Base-by-base conservation (phyloP, 805 yeast genomes). In the Zygoascus tannicola region DNA sequence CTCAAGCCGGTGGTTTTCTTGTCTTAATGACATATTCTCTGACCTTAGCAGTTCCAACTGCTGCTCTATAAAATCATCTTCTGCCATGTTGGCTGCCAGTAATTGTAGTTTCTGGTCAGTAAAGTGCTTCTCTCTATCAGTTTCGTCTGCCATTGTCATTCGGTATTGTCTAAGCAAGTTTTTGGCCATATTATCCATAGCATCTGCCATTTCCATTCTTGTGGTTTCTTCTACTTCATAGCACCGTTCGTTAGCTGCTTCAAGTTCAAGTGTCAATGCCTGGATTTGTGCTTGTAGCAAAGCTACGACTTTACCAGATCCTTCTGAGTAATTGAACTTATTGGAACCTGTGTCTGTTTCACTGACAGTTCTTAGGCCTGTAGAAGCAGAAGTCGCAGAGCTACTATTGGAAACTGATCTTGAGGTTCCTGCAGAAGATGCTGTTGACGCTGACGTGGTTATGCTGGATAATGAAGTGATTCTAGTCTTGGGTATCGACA, bases 121-220 rank as follows among this genome's bases (percentile, higher is more conserved):
- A 22, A 53, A 41, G 33, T 42, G 44, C 41, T 50, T 50, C 4
- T 45, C 44, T 10, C 48, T 32, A 14, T 40, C 46, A 8, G 34
- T 38, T 15, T 48, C 54, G 12, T 42, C 45, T 28, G 50, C 55
- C 19, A 51, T 26, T 32, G 39, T 44, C 16, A 56, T 58, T 33
- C 54, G 49, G 19, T 56, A 46, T 32, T 52, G 53, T 28, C 50
- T 49, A 41, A 62, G 60, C 37, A 64, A 38, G 35, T 45, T 49
- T 3, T 47, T 40, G 22, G 61, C 39, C 23, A 56, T 60, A 3
- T 37, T 19, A 48, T 66, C 56, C 60, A 50, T 45, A 26, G 46
- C 45, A 51, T 62, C 46, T 47, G 60, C 49, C 53, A 66, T 35
- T 33, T 55, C 49, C 46, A 51, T 34, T n/a, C 63, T 45, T n/a